phyloP scores from a whole-genome alignment of 2,329 filamentous ascomycete species.

The Calonectria montana region DNA sequence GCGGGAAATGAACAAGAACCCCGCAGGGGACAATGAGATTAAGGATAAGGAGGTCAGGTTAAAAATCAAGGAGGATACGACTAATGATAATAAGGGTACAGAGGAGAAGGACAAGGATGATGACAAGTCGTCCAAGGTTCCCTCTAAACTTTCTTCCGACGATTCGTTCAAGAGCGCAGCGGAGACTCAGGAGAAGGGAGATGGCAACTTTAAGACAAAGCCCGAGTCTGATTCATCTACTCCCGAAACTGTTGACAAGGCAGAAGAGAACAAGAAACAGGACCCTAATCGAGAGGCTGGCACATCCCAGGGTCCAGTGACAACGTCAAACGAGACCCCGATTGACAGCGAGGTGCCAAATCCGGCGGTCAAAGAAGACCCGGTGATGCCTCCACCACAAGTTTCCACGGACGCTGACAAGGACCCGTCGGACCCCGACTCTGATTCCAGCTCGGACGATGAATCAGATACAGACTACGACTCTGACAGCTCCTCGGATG shows the following conservation, averaged over 20 bases:
- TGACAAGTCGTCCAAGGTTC: conserved; percentile 21
- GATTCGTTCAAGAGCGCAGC: conserved; percentile 34
- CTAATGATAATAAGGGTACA: conserved; percentile 16
- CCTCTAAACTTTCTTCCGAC: conserved; percentile 35
- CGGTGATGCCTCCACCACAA: conserved; percentile 26
- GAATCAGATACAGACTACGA: conserved; percentile 34
- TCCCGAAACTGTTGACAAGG: conserved; percentile 14
- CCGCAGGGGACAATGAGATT: neutral
- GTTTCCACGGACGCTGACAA: conserved; percentile 20
- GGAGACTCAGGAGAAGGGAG: conserved; percentile 20
- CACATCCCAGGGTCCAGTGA: conserved; percentile 2
- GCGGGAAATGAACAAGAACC: conserved; percentile 30
- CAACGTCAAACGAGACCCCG: conserved; percentile 11
- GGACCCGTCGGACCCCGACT: conserved; percentile 23
- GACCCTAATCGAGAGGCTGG: neutral
- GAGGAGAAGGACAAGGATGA: conserved; percentile 22
- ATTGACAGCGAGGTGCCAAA: conserved; percentile 22
- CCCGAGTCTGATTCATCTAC: conserved; percentile 17
- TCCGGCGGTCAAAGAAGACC: conserved; percentile 27
- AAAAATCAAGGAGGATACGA: conserved; percentile 21
- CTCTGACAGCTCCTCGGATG: conserved; percentile 30
- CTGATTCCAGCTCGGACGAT: conserved; percentile 36
- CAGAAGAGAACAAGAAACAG: conserved; percentile 23
- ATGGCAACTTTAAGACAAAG: neutral
- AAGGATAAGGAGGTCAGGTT: conserved; percentile 30